A percentile compares a stretch with the other conserved stretches of the same genome.
Evolutionary conservation across 2,329 filamentous ascomycete genomes (phyloP).

Genomic region (Calonectria ilicicola): DNA sequence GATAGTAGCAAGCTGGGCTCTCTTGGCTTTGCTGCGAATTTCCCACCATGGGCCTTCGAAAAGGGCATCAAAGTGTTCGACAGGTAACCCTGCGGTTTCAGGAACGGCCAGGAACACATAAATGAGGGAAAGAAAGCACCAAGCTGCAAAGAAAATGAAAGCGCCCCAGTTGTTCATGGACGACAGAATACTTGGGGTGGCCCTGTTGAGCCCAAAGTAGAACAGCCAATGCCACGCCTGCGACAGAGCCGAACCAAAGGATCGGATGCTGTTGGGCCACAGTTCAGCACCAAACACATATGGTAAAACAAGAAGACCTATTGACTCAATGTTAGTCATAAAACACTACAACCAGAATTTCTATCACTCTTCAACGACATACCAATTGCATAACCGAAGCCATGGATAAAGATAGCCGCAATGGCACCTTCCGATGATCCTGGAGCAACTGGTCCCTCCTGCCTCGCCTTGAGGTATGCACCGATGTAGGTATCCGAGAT

Average conservation of each 20-base stretch:
- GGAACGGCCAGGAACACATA: conserved; percentile 55
- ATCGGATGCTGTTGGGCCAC: conserved; percentile 25
- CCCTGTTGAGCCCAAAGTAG: conserved; percentile 51
- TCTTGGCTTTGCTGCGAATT: conserved; percentile 29
- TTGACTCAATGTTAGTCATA: neutral
- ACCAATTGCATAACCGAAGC: conserved; percentile 55
- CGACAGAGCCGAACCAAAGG: conserved; percentile 35
- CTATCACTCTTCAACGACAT: neutral
- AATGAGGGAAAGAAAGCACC: conserved; percentile 49
- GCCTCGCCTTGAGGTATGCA: conserved; percentile 51
- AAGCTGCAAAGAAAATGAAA: conserved; percentile 51
- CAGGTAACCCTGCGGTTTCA: conserved; percentile 50
- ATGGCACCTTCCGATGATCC: conserved; percentile 53
- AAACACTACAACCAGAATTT: neutral
- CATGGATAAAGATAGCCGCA: conserved; percentile 58
- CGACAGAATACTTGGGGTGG: conserved; percentile 48
- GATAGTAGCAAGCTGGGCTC: conserved; percentile 3
- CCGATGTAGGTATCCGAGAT: conserved; percentile 55
- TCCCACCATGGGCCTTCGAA: conserved; percentile 45
- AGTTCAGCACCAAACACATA: conserved; percentile 51
- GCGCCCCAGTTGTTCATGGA: conserved; percentile 54
- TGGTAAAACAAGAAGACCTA: conserved; percentile 52
- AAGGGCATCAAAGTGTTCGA: conserved; percentile 52
- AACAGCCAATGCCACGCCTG: conserved; percentile 49
- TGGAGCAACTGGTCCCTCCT: conserved; percentile 37